These are phyloP conservation scores for Isochrysis galbana DNA, from an alignment of 78 protist genomes.

Conservation along the genomic window DNA sequence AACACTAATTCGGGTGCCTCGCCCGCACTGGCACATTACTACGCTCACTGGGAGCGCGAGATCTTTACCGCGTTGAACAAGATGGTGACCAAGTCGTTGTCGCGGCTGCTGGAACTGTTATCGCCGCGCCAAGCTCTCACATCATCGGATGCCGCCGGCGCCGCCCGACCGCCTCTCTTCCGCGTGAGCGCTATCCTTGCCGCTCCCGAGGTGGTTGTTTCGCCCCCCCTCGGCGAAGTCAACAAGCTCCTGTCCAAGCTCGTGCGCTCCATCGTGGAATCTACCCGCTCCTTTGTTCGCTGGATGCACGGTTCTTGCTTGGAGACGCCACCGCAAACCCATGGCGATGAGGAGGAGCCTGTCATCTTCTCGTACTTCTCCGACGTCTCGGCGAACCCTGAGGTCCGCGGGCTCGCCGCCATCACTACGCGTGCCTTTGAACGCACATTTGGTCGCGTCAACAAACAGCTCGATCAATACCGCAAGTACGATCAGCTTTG, in stretches of 20 bases:
- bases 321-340: conserved; percentile 36
- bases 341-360: conserved; percentile 41
- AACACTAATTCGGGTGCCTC: conserved; percentile 42
- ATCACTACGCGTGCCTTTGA: not conserved
- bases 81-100: not conserved
- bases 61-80: conserved; percentile 45
- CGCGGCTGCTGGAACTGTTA: not conserved
- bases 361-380: conserved; percentile 46
- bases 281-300: conserved; percentile 61
- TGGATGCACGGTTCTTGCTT: conserved; percentile 87
- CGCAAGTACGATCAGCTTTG: conserved; percentile 38
- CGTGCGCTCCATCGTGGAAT: conserved; percentile 51
- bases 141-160: not conserved
- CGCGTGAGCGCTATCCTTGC: conserved; percentile 45
- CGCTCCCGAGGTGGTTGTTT: conserved; percentile 43
- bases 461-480: conserved; percentile 22
- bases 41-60: conserved; percentile 71
- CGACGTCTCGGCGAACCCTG: conserved; percentile 41
- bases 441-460: conserved; percentile 19
- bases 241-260: conserved; percentile 41
- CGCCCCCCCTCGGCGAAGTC: conserved; percentile 63
- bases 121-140: not conserved
- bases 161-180: conserved; percentile 54
- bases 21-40: conserved; percentile 62
- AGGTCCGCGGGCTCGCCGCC: not conserved